These are phyloP conservation scores for Huiozyma sinensis DNA, from an alignment of 805 yeast species.

Conservation along the genomic window DNA sequence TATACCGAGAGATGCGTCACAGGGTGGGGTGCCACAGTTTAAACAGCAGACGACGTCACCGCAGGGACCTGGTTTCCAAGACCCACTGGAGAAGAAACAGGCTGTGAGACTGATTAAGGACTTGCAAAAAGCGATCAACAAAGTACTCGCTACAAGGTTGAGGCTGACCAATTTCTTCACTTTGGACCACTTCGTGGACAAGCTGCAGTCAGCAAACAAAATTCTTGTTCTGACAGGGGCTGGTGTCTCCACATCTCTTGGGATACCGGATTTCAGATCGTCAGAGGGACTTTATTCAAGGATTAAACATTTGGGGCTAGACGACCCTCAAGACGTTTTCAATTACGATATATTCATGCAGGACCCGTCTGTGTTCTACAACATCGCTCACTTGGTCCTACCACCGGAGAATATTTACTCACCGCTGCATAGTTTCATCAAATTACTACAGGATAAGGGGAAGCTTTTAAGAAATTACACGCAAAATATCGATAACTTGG, in stretches of 20 bases:
- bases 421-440: slow-evolving; percentile 75
- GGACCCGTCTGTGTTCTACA: slow-evolving; percentile 73
- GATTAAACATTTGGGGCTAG: slow-evolving; percentile 55
- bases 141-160: slow-evolving; percentile 46
- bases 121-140: slow-evolving; percentile 54
- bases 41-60: neutral
- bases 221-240: slow-evolving; percentile 83
- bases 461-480: slow-evolving; percentile 78
- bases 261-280: slow-evolving; percentile 89
- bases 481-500: slow-evolving; percentile 83
- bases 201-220: slow-evolving; percentile 44
- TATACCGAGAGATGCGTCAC: slow-evolving; percentile 8
- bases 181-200: slow-evolving; percentile 45
- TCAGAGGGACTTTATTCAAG: slow-evolving; percentile 74
- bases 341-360: slow-evolving; percentile 58
- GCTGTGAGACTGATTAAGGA: slow-evolving; percentile 39
- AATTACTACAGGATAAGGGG: slow-evolving; percentile 59
- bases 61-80: slow-evolving; percentile 16
- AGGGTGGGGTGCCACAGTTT: neutral
- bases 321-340: slow-evolving; percentile 87
- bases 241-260: slow-evolving; percentile 81
- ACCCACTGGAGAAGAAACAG: slow-evolving; percentile 34
- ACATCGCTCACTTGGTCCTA: slow-evolving; percentile 75
- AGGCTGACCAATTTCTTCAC: slow-evolving; percentile 45
- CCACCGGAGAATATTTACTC: slow-evolving; percentile 62